Conservation (phyloP, 306 rosid species). For the Gastrolobium villosum region DNA sequence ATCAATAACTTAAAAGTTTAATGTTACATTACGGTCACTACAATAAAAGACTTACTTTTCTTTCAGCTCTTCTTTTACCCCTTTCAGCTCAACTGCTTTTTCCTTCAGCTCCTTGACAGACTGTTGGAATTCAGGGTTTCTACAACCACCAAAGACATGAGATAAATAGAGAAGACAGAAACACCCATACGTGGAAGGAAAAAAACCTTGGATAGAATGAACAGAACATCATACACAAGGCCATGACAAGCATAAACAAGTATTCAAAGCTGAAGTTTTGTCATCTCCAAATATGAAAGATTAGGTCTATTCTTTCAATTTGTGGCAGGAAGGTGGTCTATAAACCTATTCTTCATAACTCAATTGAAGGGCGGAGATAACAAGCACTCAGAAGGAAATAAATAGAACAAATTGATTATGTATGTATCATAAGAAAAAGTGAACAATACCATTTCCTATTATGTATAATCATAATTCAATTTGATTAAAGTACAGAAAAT, state of each 20-base stretch:
- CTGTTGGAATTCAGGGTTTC: conserved; percentile 78
- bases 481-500: neutral
- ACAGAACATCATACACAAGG: conserved; percentile 20
- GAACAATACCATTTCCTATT: neutral
- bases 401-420: neutral
- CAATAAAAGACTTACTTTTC: conserved; percentile 64
- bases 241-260: conserved; percentile 5
- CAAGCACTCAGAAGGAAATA: neutral
- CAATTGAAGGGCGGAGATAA: too few species aligned
- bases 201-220: conserved; percentile 14
- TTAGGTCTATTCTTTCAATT: neutral
- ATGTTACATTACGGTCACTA: conserved; percentile 32
- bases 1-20: conserved; percentile 42
- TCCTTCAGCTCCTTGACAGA: conserved; percentile 83
- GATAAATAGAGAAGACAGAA: conserved; percentile 1
- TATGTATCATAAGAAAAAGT: neutral
- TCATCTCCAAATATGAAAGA: conserved; percentile 8
- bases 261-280: neutral
- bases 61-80: conserved; percentile 77
- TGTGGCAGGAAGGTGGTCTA: neutral
- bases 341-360: neutral
- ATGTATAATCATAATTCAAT: neutral
- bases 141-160: conserved; percentile 47
- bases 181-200: neutral
- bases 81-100: conserved; percentile 84